Base-by-base conservation (phyloP, 2,329 filamentous ascomycete genomes). In the Sordariomycetes sp. region DNA sequence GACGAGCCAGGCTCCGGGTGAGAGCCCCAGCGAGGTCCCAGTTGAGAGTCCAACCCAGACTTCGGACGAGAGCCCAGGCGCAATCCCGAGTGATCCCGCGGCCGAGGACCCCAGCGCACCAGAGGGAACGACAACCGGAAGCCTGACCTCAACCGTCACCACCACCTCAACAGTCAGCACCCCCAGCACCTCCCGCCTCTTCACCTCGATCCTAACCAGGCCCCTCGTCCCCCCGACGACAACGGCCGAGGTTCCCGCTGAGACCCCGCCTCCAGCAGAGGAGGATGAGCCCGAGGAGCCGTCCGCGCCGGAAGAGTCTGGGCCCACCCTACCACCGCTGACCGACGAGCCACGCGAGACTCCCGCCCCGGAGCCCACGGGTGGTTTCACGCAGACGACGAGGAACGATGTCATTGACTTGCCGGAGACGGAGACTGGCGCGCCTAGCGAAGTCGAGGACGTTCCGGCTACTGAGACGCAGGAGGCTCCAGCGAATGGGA, bases 61-160 rank as follows among this genome's bases (percentile, higher is more conserved):
- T 15, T 17, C 39, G 39, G n/a, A 17, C 7, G 15, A 45, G 39
- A 15, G 15, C 15, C 15, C 39, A 4, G 13, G 13, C n/a, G 39
- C n/a, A n/a, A n/a, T n/a, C n/a, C n/a, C n/a, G n/a, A n/a, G n/a
- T n/a, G n/a, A n/a, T n/a, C n/a, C n/a, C n/a, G 13, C 39, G 39
- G n/a, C 15, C 7, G 15, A 45, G 39, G 6, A 6, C 15, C 15
- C 39, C 8, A n/a, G 13, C n/a, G 39, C n/a, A 13, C 57, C 48
- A 57, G 25, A 42, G 5, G 39, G 53, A n/a, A 25, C 54, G 17
- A 24, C 12, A 3, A 50, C 51, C 8, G 51, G 24, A 4, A 57
- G 54, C 2, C 56, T 53, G 2, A 15, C 25, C 24, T 58, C 59
- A 10, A 57, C 56, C 2, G 58, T 56, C 8, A 39, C 17, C 52